These are phyloP conservation scores for Crithidia sp. DNA, from an alignment of 208 protist genomes.

Conservation along the genomic window DNA sequence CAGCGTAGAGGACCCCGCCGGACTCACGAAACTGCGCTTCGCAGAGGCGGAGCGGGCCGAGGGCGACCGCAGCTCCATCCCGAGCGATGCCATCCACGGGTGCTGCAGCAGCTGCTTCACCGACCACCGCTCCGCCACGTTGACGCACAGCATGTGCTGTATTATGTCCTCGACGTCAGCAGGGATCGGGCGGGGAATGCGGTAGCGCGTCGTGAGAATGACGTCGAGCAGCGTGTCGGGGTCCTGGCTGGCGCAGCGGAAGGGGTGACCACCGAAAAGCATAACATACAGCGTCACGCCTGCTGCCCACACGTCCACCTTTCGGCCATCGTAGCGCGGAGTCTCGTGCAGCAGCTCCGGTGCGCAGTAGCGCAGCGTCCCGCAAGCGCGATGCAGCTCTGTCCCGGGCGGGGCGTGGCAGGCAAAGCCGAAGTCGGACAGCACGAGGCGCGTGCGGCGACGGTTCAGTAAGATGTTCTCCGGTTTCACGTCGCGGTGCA, in stretches of 20 bases:
- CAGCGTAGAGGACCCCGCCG: not conserved
- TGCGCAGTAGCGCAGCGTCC: slow-evolving; percentile 84
- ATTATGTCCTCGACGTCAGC: slow-evolving; percentile 58
- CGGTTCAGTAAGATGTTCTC: slow-evolving; percentile 87
- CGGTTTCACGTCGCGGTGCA: slow-evolving; percentile 90
- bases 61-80: slow-evolving; percentile 10
- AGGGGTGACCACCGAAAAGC: slow-evolving; percentile 94
- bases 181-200: slow-evolving; percentile 62
- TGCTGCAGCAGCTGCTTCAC: slow-evolving; percentile 80
- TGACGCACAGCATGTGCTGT: slow-evolving; percentile 72
- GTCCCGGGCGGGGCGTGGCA: slow-evolving; percentile 55
- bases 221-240: slow-evolving; percentile 62
- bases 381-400: slow-evolving; percentile 66
- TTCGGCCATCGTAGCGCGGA: slow-evolving; percentile 88
- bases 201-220: slow-evolving; percentile 61
- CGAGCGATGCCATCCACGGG: slow-evolving; percentile 55
- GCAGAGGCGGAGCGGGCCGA: slow-evolving; percentile 9
- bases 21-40: not conserved
- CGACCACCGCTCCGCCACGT: slow-evolving; percentile 75
- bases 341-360: slow-evolving; percentile 77
- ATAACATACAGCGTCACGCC: slow-evolving; percentile 91
- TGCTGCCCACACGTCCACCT: slow-evolving; percentile 89
- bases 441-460: slow-evolving; percentile 50
- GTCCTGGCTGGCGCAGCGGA: slow-evolving; percentile 58
- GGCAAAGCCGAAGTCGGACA: slow-evolving; percentile 91